Evolutionary conservation across 208 protist genomes (phyloP), one percentile per base, ranked within the genome.

Genomic region (Leishmania lainsoni): DNA sequence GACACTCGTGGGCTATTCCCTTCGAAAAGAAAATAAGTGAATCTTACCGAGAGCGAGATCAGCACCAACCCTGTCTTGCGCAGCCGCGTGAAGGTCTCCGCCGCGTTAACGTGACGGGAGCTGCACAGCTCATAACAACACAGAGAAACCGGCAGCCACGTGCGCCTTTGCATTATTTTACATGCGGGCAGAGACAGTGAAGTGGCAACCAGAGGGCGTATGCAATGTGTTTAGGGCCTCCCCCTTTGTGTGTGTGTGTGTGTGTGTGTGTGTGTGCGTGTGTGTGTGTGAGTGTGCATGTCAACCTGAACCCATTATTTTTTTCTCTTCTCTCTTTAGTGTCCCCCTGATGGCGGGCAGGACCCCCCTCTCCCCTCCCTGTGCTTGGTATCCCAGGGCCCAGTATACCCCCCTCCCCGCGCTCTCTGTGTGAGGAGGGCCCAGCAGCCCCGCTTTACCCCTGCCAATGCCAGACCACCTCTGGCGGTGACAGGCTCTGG

Each of bases 91-190:
- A 71, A 6, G 8, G 48, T 56, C 35, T 65, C 48, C 73, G 26
- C 73, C 58, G 70, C 79, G 79, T 52, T 83, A 75, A 74, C 65
- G 73, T 78, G 79, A 66, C 66, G 72, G 5, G 48, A 56, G 35
- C 12, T 22, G 16, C 39, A 71, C 66, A 39, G 35, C 16, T 42
- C 35, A 22, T 48, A 42, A 4, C 66, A 32, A 48, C 35, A n/a
- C 39, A n/a, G 39, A n/a, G 29, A 26, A n/a, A 12, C 16, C 35
- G 48, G 48, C 39, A 71, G 20, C 39, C 35, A n/a, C 14, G 6
- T 71, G 66, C 3, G 29, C 39, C 42, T 32, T 39, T 71, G 66
- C 20, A 71, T 8, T 39, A 49, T 49, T 17, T 71, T 8, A 71
- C 35, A 17, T 49, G 39, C 66, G 20, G 20, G 20, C 66, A 71